These are phyloP conservation scores for Alternaria sp. DNA, from an alignment of 2,329 filamentous ascomycete species.

Conservation along the genomic window DNA sequence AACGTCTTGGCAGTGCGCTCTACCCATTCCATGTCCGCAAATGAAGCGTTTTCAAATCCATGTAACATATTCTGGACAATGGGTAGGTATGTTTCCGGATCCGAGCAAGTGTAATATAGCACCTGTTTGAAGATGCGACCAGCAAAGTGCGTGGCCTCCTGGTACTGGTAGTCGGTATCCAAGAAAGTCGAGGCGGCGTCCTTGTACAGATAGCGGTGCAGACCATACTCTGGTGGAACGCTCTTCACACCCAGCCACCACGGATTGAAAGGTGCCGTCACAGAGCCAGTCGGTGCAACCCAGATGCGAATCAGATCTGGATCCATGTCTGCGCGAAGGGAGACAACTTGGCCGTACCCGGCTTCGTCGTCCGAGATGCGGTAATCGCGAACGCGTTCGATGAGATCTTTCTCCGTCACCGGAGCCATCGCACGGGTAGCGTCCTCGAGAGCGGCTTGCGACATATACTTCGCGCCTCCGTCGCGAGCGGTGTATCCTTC, in stretches of 20 bases:
- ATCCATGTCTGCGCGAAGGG: constrained; percentile 34
- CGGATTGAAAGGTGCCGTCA: constrained; percentile 46
- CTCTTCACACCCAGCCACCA: constrained; percentile 48
- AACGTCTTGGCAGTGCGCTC: constrained; percentile 30
- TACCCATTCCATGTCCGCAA: constrained; percentile 34
- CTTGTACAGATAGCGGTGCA: constrained; percentile 48
- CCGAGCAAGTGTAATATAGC: constrained; percentile 42
- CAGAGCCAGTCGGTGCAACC: constrained; percentile 46
- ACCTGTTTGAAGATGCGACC: constrained; percentile 40
- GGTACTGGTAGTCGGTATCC: constrained; percentile 44
- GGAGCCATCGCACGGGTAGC: constrained; percentile 55
- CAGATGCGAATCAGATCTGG: constrained; percentile 46
- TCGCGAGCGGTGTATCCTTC: constrained; percentile 41
- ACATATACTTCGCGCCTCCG: constrained; percentile 51
- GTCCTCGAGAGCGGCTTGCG: constrained; percentile 47
- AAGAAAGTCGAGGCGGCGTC: constrained; percentile 45
- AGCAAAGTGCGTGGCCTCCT: constrained; percentile 40
- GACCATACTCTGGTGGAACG: constrained; percentile 42
- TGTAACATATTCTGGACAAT: constrained; percentile 38
- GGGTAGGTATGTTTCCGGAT: constrained; percentile 32
- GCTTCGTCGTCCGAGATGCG: constrained; percentile 49
- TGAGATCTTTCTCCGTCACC: constrained; percentile 60
- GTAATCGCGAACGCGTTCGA: constrained; percentile 50
- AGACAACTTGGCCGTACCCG: constrained; percentile 49
- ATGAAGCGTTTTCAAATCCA: constrained; percentile 38